Evolutionary conservation across 306 rosid species (phyloP), one percentile per base, ranked within the genome.

Genomic region (Rubus idaeus): DNA sequence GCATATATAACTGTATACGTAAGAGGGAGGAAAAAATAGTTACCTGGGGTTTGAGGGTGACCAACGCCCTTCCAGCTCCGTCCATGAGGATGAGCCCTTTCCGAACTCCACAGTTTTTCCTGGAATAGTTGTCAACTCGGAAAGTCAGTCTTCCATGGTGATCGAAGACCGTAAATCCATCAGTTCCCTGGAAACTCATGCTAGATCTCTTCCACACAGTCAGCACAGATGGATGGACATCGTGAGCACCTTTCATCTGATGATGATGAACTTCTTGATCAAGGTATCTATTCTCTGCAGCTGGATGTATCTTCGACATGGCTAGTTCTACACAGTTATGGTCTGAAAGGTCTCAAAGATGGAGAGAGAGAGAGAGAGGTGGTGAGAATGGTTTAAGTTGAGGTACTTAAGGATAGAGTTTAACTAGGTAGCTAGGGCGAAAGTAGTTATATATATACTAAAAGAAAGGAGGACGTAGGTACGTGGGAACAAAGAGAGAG

Each of bases 121-220:
- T 77, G 3, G 89, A 86, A 61, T 86, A 83, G 51, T 86, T 83
- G 72, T 86, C 89, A 0, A 86, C 87, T 55, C 89, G 80, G 60
- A 80, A 86, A 58, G 81, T 78, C 30, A 86, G 53, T 17, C 70
- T 55, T 47, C 89, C 89, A 10, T 44, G 69, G 69, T 78, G 67
- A 67, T 86, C 87, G 4, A 83, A 83, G 23, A 80, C 89, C 1
- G 87, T 86, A 70, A 83, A 83, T 23, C 89, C 89, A 11, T 86
- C 87, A 1, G 89, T 83, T 3, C 89, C 89, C 44, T 86, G 89
- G 72, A 86, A 86, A 63, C 77, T 86, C 89, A 83, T 86, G 79
- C 81, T 86, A 3, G 89, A 83, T 78, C 81, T 76, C 89, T 83
- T 86, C 89, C 89, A 86, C 42, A 86, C 89, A 0, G 89, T 86